Evolutionary conservation across 257 asterid species (phyloP).

Genomic region (Lycium ferocissimum): DNA sequence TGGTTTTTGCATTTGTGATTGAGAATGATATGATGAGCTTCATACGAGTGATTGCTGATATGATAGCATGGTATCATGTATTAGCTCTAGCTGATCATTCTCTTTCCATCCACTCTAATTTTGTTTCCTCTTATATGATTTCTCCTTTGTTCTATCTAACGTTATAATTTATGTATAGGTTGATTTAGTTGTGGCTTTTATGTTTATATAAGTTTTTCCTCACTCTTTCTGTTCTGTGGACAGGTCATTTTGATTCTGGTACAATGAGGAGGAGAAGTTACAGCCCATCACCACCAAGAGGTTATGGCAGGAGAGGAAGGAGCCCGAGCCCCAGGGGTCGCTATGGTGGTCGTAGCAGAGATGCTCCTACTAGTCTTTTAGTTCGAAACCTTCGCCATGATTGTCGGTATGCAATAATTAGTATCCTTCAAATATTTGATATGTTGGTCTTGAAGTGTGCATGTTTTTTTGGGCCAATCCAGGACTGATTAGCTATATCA

Average conservation of each 20-base stretch:
- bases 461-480: not conserved
- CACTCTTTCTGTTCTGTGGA: not conserved
- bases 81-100: conserved; percentile 81
- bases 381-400: conserved; percentile 96
- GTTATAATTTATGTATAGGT: not conserved
- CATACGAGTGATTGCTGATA: conserved; percentile 47
- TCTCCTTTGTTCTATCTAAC: too few relatives aligned
- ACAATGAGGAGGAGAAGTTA: conserved; percentile 92
- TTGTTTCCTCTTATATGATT: too few relatives aligned
- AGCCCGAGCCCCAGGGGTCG: conserved; percentile 79
- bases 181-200: not conserved
- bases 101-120: not conserved
- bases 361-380: conserved; percentile 87
- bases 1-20: not conserved
- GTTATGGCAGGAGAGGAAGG: conserved; percentile 84
- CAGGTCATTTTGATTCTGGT: not conserved
- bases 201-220: not conserved
- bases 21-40: conserved; percentile 43
- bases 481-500: too few relatives aligned
- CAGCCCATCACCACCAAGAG: conserved; percentile 94
- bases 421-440: not conserved
- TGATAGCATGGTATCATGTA: conserved; percentile 64
- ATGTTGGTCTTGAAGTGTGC: not conserved
- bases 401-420: conserved; percentile 58
- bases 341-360: conserved; percentile 59